phyloP scores from a whole-genome alignment of 345 rosid genomes.

The Corymbia maculata region DNA sequence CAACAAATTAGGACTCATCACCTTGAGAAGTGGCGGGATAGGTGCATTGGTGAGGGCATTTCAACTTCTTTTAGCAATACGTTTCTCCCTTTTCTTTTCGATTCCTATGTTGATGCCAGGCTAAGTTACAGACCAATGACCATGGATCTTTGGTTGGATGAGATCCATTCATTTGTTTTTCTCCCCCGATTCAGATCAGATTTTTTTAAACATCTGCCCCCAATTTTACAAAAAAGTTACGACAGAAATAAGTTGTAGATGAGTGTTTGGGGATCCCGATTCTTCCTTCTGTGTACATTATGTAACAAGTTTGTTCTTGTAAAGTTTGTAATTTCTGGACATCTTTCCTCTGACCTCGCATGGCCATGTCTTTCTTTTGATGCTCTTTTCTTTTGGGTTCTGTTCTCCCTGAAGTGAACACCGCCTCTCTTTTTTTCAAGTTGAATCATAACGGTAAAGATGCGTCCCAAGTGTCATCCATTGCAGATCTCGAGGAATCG shows the following conservation, averaged over 20 bases:
- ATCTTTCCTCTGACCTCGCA: not conserved
- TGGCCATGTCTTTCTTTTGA: not conserved
- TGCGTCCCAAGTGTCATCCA: not conserved
- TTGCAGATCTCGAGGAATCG: not conserved
- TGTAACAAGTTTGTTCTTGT: not conserved
- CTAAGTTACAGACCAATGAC: not conserved
- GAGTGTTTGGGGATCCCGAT: not conserved
- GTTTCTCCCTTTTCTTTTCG: not conserved
- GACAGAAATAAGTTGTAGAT: not conserved
- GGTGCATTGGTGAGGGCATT: not conserved
- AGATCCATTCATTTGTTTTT: not conserved
- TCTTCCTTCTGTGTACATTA: not conserved
- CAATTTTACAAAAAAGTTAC: not conserved
- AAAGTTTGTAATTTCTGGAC: not conserved
- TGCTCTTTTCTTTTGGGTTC: not conserved
- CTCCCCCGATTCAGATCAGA: not conserved
- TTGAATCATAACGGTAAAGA: not conserved
- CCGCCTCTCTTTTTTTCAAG: not conserved
- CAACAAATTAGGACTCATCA: not conserved
- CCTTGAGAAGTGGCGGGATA: not conserved
- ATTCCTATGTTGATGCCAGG: not conserved
- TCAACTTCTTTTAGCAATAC: not conserved
- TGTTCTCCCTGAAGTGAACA: not conserved
- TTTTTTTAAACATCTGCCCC: not conserved
- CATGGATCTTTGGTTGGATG: not conserved